Evolutionary conservation across 2,329 filamentous ascomycete species (phyloP).

Genomic region (Fusarium sp.): DNA sequence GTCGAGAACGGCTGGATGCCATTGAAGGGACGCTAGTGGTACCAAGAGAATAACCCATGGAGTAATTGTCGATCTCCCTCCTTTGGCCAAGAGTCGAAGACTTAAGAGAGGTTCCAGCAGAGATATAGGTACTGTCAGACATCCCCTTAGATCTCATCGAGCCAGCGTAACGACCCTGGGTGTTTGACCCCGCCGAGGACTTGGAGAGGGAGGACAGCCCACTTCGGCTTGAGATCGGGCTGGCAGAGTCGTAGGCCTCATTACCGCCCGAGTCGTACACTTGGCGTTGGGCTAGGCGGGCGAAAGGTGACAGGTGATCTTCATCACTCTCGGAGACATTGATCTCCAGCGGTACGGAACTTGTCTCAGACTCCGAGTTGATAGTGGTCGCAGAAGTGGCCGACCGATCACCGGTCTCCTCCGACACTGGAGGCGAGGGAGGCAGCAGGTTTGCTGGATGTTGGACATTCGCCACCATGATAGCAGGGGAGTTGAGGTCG

Average conservation of each 20-base stretch:
- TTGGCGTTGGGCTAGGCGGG: constrained; percentile 79
- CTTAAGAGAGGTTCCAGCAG: constrained; percentile 66
- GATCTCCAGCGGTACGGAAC: constrained; percentile 67
- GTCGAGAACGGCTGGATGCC: constrained; percentile 60
- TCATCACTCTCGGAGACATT: constrained; percentile 81
- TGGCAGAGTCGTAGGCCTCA: constrained; percentile 72
- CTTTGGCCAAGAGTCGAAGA: constrained; percentile 49
- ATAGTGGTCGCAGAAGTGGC: constrained; percentile 61
- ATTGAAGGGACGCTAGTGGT: constrained; percentile 57
- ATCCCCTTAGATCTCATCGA: constrained; percentile 66
- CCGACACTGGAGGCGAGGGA: constrained; percentile 85
- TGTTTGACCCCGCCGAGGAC: constrained; percentile 67
- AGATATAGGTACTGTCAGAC: constrained; percentile 77
- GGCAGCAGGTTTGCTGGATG: constrained; percentile 84
- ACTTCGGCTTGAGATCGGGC: constrained; percentile 73
- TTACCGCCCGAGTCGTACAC: constrained; percentile 69
- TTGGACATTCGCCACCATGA: constrained; percentile 88
- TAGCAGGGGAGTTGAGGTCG: constrained; percentile 84
- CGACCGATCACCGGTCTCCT: constrained; percentile 72
- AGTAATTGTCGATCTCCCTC: constrained; percentile 65
- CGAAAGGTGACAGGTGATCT: constrained; percentile 79
- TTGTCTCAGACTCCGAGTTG: constrained; percentile 65
- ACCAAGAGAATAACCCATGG: constrained; percentile 57
- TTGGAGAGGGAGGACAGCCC: constrained; percentile 69
- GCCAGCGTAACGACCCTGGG: constrained; percentile 61